Conservation (phyloP, 352 stramenopile genomes). For the Phytopythium mirpurense region DNA sequence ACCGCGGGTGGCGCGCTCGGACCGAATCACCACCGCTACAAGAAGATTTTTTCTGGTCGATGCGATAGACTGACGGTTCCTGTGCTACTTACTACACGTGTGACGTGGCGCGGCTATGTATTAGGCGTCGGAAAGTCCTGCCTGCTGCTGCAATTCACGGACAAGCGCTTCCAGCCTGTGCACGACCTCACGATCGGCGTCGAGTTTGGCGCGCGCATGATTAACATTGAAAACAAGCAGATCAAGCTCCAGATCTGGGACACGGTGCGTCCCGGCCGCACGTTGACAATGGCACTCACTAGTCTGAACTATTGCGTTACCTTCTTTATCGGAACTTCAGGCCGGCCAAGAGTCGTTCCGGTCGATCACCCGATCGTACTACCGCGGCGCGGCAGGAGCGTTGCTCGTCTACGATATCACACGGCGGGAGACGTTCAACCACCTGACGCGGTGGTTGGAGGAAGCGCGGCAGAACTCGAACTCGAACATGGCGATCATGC, state of each 20-base stretch:
- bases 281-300: too few relatives aligned
- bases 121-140: conserved; percentile 99
- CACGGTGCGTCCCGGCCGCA: conserved; percentile 47
- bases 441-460: conserved; percentile 97
- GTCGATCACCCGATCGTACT: conserved; percentile 99
- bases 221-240: conserved; percentile 97
- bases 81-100: conserved; percentile 5
- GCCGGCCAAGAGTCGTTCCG: conserved; percentile 99
- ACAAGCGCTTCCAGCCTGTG: conserved; percentile 99
- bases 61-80: not conserved
- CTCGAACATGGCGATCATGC: conserved; percentile 99
- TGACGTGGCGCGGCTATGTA: not conserved
- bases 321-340: conserved; percentile 25
- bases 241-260: conserved; percentile 99
- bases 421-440: conserved; percentile 98
- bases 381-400: conserved; percentile 95
- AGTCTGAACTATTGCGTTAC: too few relatives aligned
- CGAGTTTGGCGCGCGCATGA: conserved; percentile 99
- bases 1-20: not conserved
- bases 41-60: not conserved
- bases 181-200: conserved; percentile 99
- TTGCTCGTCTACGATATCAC: conserved; percentile 99
- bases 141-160: conserved; percentile 99
- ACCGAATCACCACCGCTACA: too few relatives aligned
- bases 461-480: conserved; percentile 98